Evolutionary conservation across 306 rosid genomes (phyloP).

Genomic region (Sphenostylis stenocarpa): DNA sequence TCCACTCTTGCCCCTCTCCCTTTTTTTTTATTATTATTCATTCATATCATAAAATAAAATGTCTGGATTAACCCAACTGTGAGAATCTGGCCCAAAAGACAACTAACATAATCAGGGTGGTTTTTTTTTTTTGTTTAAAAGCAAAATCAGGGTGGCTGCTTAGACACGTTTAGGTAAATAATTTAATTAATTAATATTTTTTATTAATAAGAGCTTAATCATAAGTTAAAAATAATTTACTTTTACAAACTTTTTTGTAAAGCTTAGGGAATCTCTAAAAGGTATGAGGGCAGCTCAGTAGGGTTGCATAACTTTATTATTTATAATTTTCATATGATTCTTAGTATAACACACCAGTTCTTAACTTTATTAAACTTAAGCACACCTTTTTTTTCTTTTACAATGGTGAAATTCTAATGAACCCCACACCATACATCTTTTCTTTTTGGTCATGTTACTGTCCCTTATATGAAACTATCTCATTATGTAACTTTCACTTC

Average conservation of each 20-base stretch:
- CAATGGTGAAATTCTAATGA: neutral
- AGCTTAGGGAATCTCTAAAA: neutral
- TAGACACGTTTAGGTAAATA: neutral
- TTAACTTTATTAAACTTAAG: neutral
- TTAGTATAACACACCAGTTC: neutral
- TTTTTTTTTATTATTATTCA: neutral
- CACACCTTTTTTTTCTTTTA: neutral
- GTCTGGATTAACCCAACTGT: neutral
- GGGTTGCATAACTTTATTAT: neutral
- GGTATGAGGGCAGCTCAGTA: neutral
- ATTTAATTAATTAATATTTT: neutral
- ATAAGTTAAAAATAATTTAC: neutral
- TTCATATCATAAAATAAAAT: neutral
- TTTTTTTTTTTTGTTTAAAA: too few species aligned
- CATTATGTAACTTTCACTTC: neutral
- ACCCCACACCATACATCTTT: neutral
- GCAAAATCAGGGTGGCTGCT: neutral
- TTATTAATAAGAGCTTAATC: neutral
- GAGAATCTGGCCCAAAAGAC: neutral
- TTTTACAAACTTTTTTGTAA: neutral
- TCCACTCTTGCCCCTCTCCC: constrained; percentile 22
- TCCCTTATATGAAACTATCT: neutral
- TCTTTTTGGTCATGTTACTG: neutral
- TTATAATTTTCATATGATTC: neutral
- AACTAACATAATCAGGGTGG: neutral